phyloP scores from a whole-genome alignment of 805 yeast genomes.

The Cyberlindnera euphorbiae region DNA sequence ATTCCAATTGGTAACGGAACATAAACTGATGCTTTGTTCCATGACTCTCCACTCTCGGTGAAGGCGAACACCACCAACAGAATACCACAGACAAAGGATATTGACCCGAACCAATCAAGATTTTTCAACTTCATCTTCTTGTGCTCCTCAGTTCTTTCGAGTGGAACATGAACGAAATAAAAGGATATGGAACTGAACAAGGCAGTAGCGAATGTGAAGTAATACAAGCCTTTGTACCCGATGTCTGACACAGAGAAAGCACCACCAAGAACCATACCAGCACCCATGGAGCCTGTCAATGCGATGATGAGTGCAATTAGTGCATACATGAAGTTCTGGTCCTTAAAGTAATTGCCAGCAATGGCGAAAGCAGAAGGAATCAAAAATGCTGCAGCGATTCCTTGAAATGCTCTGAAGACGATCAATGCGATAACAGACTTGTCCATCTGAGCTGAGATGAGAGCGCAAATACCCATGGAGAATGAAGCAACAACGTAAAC shows the following conservation, averaged over 20 bases:
- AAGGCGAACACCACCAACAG: constrained; percentile 38
- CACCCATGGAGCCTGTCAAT: constrained; percentile 30
- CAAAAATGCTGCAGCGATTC: constrained; percentile 37
- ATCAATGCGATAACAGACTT: constrained; percentile 31
- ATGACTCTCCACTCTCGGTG: constrained; percentile 40
- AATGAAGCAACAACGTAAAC: constrained; percentile 27
- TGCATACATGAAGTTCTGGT: constrained; percentile 26
- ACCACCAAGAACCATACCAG: constrained; percentile 41
- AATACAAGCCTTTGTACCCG: constrained; percentile 38
- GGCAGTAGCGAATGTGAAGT: constrained; percentile 32
- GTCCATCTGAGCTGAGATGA: constrained; percentile 34
- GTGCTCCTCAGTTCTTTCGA: constrained; percentile 24
- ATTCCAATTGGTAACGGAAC: constrained; percentile 38
- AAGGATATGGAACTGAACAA: constrained; percentile 20
- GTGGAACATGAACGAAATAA: constrained; percentile 24
- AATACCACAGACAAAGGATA: constrained; percentile 31
- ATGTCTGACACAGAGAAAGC: constrained; percentile 34
- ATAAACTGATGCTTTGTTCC: constrained; percentile 38
- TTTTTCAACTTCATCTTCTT: constrained; percentile 19
- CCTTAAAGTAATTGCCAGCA: constrained; percentile 28
- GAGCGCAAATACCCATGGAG: constrained; percentile 24
- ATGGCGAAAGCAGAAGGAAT: constrained; percentile 36
- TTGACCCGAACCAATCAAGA: constrained; percentile 33
- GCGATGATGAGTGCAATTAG: constrained; percentile 27
- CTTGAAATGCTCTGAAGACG: constrained; percentile 42